These are phyloP conservation scores for Colletotrichum tabaci DNA, from an alignment of 2,329 filamentous ascomycete genomes.

Conservation along the genomic window DNA sequence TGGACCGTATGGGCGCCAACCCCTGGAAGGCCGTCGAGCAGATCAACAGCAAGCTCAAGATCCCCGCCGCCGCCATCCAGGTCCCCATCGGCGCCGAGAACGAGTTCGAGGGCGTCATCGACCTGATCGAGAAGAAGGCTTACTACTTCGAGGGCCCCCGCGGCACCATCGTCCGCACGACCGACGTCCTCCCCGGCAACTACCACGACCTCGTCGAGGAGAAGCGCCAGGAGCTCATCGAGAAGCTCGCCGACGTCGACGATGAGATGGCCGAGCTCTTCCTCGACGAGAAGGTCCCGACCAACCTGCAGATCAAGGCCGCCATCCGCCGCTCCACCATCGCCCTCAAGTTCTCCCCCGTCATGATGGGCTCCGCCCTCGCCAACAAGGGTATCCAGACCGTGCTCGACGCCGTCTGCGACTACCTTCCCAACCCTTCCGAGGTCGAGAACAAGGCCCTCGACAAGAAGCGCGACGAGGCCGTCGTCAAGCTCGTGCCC, in stretches of 20 bases:
- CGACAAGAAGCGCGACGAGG: slow-evolving; percentile 84
- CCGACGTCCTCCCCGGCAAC: slow-evolving; percentile 87
- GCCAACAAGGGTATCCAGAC: slow-evolving; percentile 96
- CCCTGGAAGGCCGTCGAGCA: slow-evolving; percentile 98
- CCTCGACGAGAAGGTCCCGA: slow-evolving; percentile 88
- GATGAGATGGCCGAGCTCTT: slow-evolving; percentile 98
- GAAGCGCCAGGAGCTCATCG: slow-evolving; percentile 88
- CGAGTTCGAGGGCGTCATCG: slow-evolving; percentile 91
- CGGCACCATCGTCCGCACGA: slow-evolving; percentile 82
- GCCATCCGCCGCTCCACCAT: slow-evolving; percentile 95
- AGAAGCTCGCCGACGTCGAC: slow-evolving; percentile 96
- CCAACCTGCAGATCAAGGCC: slow-evolving; percentile 86
- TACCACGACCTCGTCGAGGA: slow-evolving; percentile 83
- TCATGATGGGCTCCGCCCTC: slow-evolving; percentile 95
- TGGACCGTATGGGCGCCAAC: slow-evolving; percentile 99
- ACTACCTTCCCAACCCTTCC: slow-evolving; percentile 93
- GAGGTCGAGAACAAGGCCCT: slow-evolving; percentile 92
- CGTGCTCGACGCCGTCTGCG: slow-evolving; percentile 96
- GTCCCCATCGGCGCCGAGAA: slow-evolving; percentile 95
- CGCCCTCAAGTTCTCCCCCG: slow-evolving; percentile 88
- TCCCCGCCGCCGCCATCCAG: slow-evolving; percentile 93
- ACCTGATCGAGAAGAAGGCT: slow-evolving; percentile 91
- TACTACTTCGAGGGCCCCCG: slow-evolving; percentile 91
- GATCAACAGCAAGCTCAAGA: slow-evolving; percentile 96
- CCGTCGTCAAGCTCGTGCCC: slow-evolving; percentile 87